Percentiles rank a stretch among this genome's conserved stretches.
phyloP scores from a whole-genome alignment of 225 moss, liverwort and hornwort genomes.

The Bryum argenteum region DNA sequence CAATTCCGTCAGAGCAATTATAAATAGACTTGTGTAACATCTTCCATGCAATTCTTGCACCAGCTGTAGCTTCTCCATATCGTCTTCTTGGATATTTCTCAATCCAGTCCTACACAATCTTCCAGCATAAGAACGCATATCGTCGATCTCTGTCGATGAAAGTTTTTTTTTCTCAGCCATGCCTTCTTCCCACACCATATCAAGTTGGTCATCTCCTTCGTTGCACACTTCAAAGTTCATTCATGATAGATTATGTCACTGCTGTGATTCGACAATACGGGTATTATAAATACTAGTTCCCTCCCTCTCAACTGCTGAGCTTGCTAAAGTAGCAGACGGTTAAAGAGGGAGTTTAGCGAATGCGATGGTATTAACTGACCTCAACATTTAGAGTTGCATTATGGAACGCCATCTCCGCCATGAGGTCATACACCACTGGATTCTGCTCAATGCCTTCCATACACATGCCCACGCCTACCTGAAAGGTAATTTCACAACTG shows the following conservation, averaged over 20 bases:
- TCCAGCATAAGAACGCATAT: conserved; percentile 18
- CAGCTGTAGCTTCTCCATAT: conserved; percentile 71
- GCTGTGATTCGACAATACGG: conserved; percentile 2
- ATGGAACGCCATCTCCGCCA: conserved; percentile 93
- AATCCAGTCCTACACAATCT: conserved; percentile 69
- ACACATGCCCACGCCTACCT: conserved; percentile 96
- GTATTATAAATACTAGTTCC: background rate
- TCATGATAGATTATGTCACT: background rate
- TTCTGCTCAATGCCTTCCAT: conserved; percentile 99
- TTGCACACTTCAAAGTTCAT: conserved; percentile 16
- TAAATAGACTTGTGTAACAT: conserved; percentile 72
- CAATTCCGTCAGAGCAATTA: conserved; percentile 82
- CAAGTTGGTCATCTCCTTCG: conserved; percentile 9
- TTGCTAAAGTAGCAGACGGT: background rate
- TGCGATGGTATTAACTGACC: conserved; percentile 29
- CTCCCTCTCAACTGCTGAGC: background rate
- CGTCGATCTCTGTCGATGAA: background rate
- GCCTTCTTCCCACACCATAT: conserved; percentile 21
- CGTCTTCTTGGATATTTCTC: conserved; percentile 71
- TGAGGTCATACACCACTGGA: conserved; percentile 91
- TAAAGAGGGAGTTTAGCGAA: background rate
- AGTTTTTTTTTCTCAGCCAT: background rate
- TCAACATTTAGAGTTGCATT: conserved; percentile 52
- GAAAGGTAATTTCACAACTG: conserved; percentile 19
- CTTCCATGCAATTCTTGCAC: conserved; percentile 78